Base-by-base conservation (phyloP, 805 yeast species). In the Candida tallmaniae region DNA sequence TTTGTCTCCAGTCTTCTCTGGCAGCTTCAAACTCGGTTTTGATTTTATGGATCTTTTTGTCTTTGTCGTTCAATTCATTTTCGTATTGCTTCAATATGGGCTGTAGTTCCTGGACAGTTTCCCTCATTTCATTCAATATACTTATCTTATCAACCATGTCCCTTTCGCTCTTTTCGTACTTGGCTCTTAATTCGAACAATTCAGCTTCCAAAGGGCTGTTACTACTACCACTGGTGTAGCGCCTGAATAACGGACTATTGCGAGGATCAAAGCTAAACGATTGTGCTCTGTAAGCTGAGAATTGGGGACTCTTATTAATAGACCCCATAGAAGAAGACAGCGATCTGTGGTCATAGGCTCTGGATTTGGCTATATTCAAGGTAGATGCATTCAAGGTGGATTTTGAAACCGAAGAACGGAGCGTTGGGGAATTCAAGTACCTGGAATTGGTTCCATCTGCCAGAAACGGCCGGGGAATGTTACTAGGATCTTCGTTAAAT, bases 1-100 rank as follows among this genome's bases (percentile, higher is more conserved):
- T 77, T 32, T 72, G 75, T 29, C 80, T 52, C 58, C 82, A 62
- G 48, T 80, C 83, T 30, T 68, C 72, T 19, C 82, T 60, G 29
- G 80, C 82, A 11, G 53, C 47, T 32, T 76, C 82, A 28, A 72
- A 68, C 18, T 62, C 70, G 13, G 47, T 48, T 47, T 70, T 73
- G 38, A 76, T 50, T 41, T 67, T 69, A n/a, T 49, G 45, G 34
- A 76, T 51, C 40, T 67, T 69, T 15, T 56, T 57, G 28, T 80
- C 84, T 34, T 62, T 67, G 25, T 63, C 60, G 1, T 50, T 46
- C 31, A 73, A 38, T 40, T 67, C 69, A 14, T 43, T 46, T 36
- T 75, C 74, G 34, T 72, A 65, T n/a, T 68, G 70, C 28, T 64
- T 69, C 26, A 75, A 39, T 4, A 67, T 42, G 2, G 76, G 72